Base-by-base conservation (phyloP, 2,329 filamentous ascomycete genomes). In the Cladobotryum protrusum region DNA sequence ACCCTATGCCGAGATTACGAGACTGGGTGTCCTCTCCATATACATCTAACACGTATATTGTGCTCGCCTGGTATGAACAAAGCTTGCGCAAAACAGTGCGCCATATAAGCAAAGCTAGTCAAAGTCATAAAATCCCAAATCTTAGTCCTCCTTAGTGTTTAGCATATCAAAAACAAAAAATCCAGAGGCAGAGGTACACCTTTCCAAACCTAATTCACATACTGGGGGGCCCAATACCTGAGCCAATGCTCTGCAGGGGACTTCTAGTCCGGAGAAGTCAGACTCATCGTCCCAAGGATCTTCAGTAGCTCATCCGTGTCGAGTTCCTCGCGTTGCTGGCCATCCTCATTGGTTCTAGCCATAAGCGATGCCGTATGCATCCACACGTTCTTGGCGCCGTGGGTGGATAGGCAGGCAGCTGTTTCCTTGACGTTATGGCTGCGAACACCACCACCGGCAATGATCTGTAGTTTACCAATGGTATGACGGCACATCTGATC, bases 361-460 rank as follows among this genome's bases (percentile, higher is more conserved):
- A 39, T n/a, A 29, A 64, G 52, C 24, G 63, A 62, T 4, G 76
- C 74, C 5, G 76, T 75, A 51, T 81, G 77, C 41, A 78, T 66
- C 68, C 70, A 76, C 4, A 72, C 59, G 35, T 56, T 54, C 19
- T 43, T 41, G 5, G 49, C 50, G 18, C 44, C 44, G 32, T 61
- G 56, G 19, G 53, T 52, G 32, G 54, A 56, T 18, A 75, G 52
- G 4, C 48, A 55, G 8, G 53, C 52, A 4, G 61, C 58, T 8
- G 73, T 47, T 2, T 50, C 46, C 6, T 17, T 33, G 7, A 73
- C 59, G 49, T 75, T 77, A n/a, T 49, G 50, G 40, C 63, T 67
- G 40, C 75, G 66, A 15, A 79, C 67, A 1, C 78, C 77, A 1
- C 78, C 78, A 0, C 77, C 77, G 4, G 78, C 66, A 13, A 81